These are phyloP conservation scores for Fusarium odoratissimum DNA, from an alignment of 2,329 filamentous ascomycete genomes.

Conservation along the genomic window DNA sequence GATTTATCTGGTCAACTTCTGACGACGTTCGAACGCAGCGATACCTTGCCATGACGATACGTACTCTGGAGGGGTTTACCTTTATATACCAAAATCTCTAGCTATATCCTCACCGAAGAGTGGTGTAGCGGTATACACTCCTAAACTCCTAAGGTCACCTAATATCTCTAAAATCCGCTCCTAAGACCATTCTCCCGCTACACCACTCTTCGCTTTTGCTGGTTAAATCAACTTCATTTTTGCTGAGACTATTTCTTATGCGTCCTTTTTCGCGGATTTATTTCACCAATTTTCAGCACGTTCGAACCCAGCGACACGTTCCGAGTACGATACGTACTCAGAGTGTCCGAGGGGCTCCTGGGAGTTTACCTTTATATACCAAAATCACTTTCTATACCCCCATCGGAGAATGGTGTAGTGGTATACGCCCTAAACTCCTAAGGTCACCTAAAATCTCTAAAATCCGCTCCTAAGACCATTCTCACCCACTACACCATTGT, in stretches of 20 bases:
- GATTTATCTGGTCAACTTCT: neutral
- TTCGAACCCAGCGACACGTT: neutral
- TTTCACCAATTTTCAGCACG: neutral
- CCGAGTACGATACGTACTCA: neutral
- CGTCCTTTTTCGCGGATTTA: neutral
- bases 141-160: neutral
- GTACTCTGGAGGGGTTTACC: too few relatives aligned
- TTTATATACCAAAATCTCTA: neutral
- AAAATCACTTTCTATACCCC: neutral
- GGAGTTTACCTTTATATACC: neutral
- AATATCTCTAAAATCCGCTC: neutral
- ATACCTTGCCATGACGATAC: too few relatives aligned
- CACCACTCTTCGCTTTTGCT: neutral
- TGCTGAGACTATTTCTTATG: neutral
- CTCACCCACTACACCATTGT: neutral
- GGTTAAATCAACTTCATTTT: neutral
- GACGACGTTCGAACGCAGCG: too few relatives aligned
- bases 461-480: neutral
- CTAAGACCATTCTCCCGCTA: neutral
- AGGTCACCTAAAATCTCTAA: neutral
- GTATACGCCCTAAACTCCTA: neutral
- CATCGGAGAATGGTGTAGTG: neutral
- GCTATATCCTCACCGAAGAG: neutral
- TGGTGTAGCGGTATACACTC: conserved; percentile 5
- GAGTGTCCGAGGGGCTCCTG: neutral